Evolutionary conservation across 1,139 yeast species (phyloP), one percentile per base, ranked within the genome.

Genomic region (Yamadazyma mexicana): DNA sequence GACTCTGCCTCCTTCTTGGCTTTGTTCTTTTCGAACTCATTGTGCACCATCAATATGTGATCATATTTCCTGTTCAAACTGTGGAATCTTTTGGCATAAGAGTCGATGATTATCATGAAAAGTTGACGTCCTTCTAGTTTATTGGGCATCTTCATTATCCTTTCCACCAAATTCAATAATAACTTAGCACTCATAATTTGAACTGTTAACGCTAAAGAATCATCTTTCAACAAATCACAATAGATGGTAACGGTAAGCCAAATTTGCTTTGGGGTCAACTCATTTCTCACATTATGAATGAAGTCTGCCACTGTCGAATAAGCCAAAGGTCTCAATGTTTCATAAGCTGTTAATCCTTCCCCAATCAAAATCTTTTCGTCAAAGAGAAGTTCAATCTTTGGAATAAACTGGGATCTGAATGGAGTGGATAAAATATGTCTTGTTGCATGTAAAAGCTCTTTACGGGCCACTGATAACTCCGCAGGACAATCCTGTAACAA

Each of bases 151-250:
- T 86, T 86, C 79, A 87, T 76, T 33, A 94, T 86, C 38, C 95
- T 72, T 52, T 94, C 98, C 20, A 92, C 94, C 51, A 94, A 70
- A 58, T 92, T 94, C 47, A 92, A 66, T 27, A 94, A 65, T 27
- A 94, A 69, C 61, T 91, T 92, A 4, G 98, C 97, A 65, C 97
- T 87, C 98, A 92, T 89, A 16, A 92, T 87, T 60, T 94, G 98
- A 31, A 91, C 96, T 6, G 96, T 87, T 43, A 89, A 75, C 1
- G 96, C 95, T 48, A 94, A 66, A 0, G 94, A 71, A 50, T 81
- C 83, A 56, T 92, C 98, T 51, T 85, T 86, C 48, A 94, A 69
- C 50, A 88, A 81, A 30, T 76, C 79, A 54, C 96, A 86, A 57
- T 88, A 94, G 40, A 88, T 86, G 34, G 74, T 76, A 3, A 94